A percentile compares a stretch with the other conserved stretches of the same genome.
Evolutionary conservation across 345 rosid genomes (phyloP).

Genomic region (Lumnitzera racemosa): DNA sequence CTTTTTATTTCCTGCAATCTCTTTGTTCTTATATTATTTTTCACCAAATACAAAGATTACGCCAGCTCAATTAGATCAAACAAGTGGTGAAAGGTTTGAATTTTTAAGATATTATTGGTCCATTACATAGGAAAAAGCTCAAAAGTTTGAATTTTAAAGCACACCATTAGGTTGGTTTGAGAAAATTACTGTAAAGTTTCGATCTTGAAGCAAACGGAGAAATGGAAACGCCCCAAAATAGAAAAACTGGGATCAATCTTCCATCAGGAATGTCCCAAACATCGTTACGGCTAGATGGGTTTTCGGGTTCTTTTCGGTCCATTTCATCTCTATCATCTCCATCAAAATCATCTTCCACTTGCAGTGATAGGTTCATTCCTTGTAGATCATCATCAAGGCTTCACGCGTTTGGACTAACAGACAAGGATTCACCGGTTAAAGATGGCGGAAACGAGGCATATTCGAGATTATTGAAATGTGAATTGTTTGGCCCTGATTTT

Average conservation of each 20-base stretch:
- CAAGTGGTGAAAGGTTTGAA: too few species aligned
- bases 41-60: too few species aligned
- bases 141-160: neutral
- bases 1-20: too few species aligned
- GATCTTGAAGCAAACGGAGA: slow-evolving; percentile 8
- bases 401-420: slow-evolving; percentile 75
- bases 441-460: slow-evolving; percentile 93
- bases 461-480: slow-evolving; percentile 62
- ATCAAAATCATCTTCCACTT: slow-evolving; percentile 50
- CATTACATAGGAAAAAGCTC: too few species aligned
- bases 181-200: neutral
- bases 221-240: slow-evolving; percentile 61
- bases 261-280: slow-evolving; percentile 84
- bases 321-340: slow-evolving; percentile 74
- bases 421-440: slow-evolving; percentile 71
- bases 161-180: neutral
- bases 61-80: too few species aligned
- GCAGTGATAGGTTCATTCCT: slow-evolving; percentile 93
- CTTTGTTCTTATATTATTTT: too few species aligned
- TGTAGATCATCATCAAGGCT: slow-evolving; percentile 94
- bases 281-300: slow-evolving; percentile 52
- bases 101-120: too few species aligned
- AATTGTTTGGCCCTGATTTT: slow-evolving; percentile 94
- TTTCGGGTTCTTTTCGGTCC: slow-evolving; percentile 52
- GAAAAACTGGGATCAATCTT: slow-evolving; percentile 72